Evolutionary conservation across 805 yeast genomes (phyloP).

Genomic region (Candida nonsorbophila): DNA sequence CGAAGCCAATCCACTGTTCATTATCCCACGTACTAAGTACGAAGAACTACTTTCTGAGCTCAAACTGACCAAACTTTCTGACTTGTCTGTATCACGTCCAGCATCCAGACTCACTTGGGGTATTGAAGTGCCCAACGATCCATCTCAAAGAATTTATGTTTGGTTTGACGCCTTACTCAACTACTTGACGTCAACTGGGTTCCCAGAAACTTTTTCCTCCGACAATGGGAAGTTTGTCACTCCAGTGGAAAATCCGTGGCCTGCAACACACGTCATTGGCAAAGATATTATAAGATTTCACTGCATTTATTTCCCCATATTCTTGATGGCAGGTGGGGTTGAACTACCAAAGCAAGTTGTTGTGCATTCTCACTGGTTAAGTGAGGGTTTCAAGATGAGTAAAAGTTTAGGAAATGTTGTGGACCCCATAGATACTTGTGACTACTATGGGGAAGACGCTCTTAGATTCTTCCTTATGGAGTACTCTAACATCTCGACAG

Average conservation of each 20-base stretch:
- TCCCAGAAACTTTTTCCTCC: constrained; percentile 16
- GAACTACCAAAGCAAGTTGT: constrained; percentile 67
- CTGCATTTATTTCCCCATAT: constrained; percentile 90
- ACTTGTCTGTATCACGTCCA: constrained; percentile 87
- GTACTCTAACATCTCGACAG: constrained; percentile 68
- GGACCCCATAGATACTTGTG: constrained; percentile 69
- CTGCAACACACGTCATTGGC: constrained; percentile 80
- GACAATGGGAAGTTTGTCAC: constrained; percentile 2
- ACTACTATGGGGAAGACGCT: constrained; percentile 65
- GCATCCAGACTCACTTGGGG: constrained; percentile 80
- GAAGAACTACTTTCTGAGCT: constrained; percentile 55
- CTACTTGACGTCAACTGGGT: constrained; percentile 72
- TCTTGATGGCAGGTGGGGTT: constrained; percentile 75
- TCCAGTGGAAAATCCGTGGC: constrained; percentile 40
- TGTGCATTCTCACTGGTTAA: constrained; percentile 93
- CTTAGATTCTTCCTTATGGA: constrained; percentile 72
- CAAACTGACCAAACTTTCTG: constrained; percentile 42
- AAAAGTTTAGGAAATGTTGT: constrained; percentile 91
- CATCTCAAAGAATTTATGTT: constrained; percentile 77
- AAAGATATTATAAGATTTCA: constrained; percentile 90
- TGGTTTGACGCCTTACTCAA: constrained; percentile 95
- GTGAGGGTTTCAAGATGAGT: constrained; percentile 89
- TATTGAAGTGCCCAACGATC: constrained; percentile 77
- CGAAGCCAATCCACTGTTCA: constrained; percentile 48
- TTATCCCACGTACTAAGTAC: constrained; percentile 60